Evolutionary conservation across 2,329 filamentous ascomycete genomes (phyloP).

Genomic region (Chaetomium strumarium): DNA sequence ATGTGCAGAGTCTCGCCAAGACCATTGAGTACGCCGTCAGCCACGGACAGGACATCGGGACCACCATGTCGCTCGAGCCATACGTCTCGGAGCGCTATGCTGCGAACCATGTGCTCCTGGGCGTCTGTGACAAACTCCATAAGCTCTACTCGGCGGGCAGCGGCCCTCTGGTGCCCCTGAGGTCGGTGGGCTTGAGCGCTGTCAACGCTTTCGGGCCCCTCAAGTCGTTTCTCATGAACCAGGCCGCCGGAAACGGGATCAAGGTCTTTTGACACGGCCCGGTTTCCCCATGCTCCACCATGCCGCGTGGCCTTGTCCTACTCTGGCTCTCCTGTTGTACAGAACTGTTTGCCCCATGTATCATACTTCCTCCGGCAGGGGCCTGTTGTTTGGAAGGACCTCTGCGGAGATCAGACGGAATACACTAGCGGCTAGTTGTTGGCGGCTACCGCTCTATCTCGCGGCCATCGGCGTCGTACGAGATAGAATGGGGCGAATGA

Average conservation of each 20-base stretch:
- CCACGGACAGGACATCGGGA: conserved; percentile 84
- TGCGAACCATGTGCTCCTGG: conserved; percentile 72
- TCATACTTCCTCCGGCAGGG: neutral
- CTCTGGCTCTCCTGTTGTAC: conserved; percentile 8
- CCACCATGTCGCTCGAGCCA: conserved; percentile 67
- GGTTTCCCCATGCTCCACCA: neutral
- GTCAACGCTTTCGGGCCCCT: conserved; percentile 69
- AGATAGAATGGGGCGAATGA: conserved; percentile 5
- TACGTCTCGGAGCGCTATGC: conserved; percentile 80
- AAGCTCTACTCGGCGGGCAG: conserved; percentile 80
- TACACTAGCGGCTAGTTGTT: neutral
- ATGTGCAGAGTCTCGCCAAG: conserved; percentile 71
- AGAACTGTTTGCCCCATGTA: conserved; percentile 15
- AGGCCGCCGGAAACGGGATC: conserved; percentile 51
- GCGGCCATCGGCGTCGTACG: neutral
- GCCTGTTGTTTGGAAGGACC: neutral
- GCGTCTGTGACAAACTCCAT: conserved; percentile 82
- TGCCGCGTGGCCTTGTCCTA: conserved; percentile 12
- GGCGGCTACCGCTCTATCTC: neutral
- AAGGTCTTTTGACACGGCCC: conserved; percentile 34
- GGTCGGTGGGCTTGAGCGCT: conserved; percentile 68
- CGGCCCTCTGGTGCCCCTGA: conserved; percentile 72
- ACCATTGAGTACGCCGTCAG: conserved; percentile 70
- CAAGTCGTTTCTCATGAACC: conserved; percentile 82
- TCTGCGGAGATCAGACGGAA: neutral